Percentiles rank a stretch among this genome's conserved stretches.
phyloP scores from a whole-genome alignment of 2,329 filamentous ascomycete species.

The Amauroascus verrucosus region DNA sequence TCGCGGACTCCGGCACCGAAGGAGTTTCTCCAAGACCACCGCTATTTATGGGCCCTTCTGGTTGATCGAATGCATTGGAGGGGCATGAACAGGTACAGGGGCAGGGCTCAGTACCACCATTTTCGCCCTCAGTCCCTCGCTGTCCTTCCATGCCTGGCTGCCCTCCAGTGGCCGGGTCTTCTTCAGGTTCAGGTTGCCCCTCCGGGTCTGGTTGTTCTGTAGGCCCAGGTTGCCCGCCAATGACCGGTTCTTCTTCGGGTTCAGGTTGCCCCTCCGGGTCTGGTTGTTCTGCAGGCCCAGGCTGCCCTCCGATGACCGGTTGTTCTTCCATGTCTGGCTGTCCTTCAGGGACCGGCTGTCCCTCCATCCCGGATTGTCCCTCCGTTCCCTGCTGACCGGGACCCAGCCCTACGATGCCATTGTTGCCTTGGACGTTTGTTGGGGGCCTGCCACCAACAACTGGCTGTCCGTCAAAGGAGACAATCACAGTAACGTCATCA shows the following conservation, averaged over 20 bases:
- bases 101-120: not conserved
- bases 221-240: not conserved
- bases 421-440: not conserved
- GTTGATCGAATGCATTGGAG: not conserved
- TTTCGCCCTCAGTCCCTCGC: not conserved
- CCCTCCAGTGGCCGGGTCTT: not conserved
- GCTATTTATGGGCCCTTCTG: not conserved
- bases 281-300: not conserved
- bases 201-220: not conserved
- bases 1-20: not conserved
- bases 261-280: not conserved
- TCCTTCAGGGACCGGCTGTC: not conserved
- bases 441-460: conserved; percentile 8
- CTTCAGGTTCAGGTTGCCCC: not conserved
- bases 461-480: conserved; percentile 5
- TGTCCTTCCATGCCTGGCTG: not conserved
- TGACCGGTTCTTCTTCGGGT: not conserved
- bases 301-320: not conserved
- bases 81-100: conserved; percentile 7
- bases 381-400: not conserved
- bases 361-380: not conserved
- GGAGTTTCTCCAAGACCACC: not conserved
- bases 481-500: conserved; percentile 6
- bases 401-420: not conserved
- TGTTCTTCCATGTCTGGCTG: not conserved